These are phyloP conservation scores for Amylostereum areolatum DNA, from an alignment of 1,284 basidiomycete genomes.

Conservation along the genomic window DNA sequence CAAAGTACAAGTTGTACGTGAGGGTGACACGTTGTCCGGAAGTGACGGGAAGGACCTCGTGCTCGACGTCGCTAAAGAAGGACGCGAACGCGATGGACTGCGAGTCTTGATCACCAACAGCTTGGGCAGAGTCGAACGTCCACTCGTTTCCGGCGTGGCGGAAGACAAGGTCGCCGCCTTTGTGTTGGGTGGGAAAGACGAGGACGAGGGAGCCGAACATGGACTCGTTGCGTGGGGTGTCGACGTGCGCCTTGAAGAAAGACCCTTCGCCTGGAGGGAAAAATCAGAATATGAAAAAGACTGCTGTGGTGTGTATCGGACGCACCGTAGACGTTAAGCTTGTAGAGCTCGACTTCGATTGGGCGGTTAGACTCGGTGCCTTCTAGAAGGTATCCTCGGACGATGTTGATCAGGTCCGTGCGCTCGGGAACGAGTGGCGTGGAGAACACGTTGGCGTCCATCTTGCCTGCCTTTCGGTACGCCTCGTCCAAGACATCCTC, in stretches of 20 bases:
- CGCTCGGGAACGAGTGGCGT: constrained; percentile 6
- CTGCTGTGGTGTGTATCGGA: background rate
- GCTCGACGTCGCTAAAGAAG: constrained; percentile 39
- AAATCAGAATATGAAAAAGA: too few species aligned
- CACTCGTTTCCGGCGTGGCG: constrained; percentile 6
- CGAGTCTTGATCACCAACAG: background rate
- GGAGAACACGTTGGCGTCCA: constrained; percentile 8
- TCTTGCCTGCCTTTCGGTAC: constrained; percentile 13
- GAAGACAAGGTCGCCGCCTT: constrained; percentile 9
- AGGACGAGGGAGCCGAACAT: constrained; percentile 18
- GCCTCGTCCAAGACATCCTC: constrained; percentile 13
- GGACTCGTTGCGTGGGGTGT: constrained; percentile 17
- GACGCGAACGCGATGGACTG: constrained; percentile 27
- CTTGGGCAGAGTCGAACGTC: constrained; percentile 4
- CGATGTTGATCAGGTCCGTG: constrained; percentile 9
- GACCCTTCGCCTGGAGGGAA: constrained; percentile 10
- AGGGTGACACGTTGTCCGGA: constrained; percentile 37
- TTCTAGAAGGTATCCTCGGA: constrained; percentile 12
- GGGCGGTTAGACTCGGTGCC: constrained; percentile 4
- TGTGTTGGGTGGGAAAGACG: constrained; percentile 10
- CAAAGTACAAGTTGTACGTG: constrained; percentile 33
- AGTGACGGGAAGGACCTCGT: constrained; percentile 35
- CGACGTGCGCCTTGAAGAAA: constrained; percentile 22
- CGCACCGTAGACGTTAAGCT: constrained; percentile 24
- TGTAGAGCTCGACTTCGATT: constrained; percentile 19